Evolutionary conservation across 2,329 filamentous ascomycete species (phyloP).

Genomic region (Fusarium penzigii): DNA sequence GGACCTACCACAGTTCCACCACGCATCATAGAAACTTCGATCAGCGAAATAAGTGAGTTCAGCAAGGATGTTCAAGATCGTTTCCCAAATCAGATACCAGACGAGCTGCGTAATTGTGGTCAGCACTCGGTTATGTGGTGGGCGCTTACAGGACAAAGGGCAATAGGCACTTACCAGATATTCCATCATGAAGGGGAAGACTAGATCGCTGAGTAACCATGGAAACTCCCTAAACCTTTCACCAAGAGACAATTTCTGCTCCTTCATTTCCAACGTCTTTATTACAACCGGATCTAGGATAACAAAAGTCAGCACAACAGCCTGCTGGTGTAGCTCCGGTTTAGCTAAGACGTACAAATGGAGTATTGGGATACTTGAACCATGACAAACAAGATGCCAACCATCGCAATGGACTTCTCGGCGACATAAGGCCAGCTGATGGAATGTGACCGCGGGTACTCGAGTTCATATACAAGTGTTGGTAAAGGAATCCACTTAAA

Average conservation of each 20-base stretch:
- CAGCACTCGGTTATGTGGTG: not conserved
- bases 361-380: slow-evolving; percentile 74
- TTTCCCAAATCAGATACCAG: slow-evolving; percentile 84
- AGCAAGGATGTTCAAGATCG: slow-evolving; percentile 72
- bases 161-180: slow-evolving; percentile 52
- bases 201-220: slow-evolving; percentile 72
- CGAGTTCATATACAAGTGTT: slow-evolving; percentile 76
- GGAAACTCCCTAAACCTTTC: slow-evolving; percentile 69
- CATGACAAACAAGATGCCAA: slow-evolving; percentile 77
- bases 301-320: not conserved
- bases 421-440: slow-evolving; percentile 75
- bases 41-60: slow-evolving; percentile 78
- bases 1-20: slow-evolving; percentile 59
- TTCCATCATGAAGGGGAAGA: slow-evolving; percentile 79
- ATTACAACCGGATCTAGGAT: slow-evolving; percentile 66
- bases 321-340: no score
- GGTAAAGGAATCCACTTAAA: slow-evolving; percentile 75
- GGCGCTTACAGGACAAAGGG: not conserved
- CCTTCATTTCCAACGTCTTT: slow-evolving; percentile 66
- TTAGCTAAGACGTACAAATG: slow-evolving; percentile 51
- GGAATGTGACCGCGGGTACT: slow-evolving; percentile 68
- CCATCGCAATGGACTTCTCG: slow-evolving; percentile 69
- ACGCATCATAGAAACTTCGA: slow-evolving; percentile 68
- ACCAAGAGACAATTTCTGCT: slow-evolving; percentile 60
- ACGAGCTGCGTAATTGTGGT: slow-evolving; percentile 46